Percentiles rank a stretch among this genome's conserved stretches.
Evolutionary conservation across 768 basidiomycete species (phyloP).

Genomic region (Udeniomyces megalosporus): DNA sequence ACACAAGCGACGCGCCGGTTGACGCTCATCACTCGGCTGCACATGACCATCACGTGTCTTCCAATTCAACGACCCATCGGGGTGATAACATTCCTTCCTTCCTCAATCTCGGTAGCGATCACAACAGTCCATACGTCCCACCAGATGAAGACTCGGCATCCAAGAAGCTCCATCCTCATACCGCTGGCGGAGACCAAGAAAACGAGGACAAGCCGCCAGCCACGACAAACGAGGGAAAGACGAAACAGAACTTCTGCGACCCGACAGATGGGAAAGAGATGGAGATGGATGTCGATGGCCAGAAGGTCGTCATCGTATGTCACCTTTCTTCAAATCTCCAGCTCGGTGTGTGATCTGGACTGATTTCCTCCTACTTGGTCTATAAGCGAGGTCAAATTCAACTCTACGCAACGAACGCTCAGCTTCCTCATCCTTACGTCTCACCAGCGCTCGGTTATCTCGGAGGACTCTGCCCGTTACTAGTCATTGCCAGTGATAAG

Average conservation of each 20-base stretch:
- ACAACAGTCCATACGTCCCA: no score
- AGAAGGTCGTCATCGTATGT: conserved; percentile 10
- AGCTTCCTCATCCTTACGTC: conserved; percentile 55
- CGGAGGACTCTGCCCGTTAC: conserved; percentile 74
- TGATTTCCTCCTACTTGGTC: background rate
- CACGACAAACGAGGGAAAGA: background rate
- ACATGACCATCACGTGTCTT: no score
- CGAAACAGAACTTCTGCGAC: conserved; percentile 1
- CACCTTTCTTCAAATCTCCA: background rate
- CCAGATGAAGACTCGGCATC: background rate
- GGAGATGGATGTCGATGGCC: conserved; percentile 8
- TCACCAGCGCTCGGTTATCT: conserved; percentile 61
- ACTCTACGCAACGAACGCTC: conserved; percentile 18
- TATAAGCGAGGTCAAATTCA: conserved; percentile 14
- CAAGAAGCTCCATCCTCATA: background rate
- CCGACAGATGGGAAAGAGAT: conserved; percentile 11
- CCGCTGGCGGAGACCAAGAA: background rate
- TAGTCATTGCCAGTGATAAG: conserved; percentile 34
- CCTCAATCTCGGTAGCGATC: no score
- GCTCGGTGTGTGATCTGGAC: background rate
- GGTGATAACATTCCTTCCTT: no score
- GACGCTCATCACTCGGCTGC: no score
- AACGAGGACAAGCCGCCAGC: background rate
- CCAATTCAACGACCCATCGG: no score
- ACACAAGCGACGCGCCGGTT: no score